A percentile compares a stretch with the other conserved stretches of the same genome.
phyloP scores from a whole-genome alignment of 805 yeast species.

The Tanozyma kutaoensis region DNA sequence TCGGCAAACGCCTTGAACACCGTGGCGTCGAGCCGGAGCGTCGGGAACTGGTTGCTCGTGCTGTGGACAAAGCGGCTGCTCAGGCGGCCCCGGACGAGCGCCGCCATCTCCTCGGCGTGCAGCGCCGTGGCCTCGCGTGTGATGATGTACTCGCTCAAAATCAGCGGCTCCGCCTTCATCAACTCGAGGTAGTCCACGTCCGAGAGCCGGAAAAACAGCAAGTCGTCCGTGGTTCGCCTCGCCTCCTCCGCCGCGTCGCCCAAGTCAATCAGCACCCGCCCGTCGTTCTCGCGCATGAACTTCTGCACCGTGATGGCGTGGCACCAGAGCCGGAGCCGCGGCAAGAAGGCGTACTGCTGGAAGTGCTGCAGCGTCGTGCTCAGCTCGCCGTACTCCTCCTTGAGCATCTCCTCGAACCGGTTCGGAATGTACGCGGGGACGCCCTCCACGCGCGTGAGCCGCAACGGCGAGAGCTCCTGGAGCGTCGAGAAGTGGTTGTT shows the following conservation, averaged over 20 bases:
- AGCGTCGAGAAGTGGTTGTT: conserved; percentile 7
- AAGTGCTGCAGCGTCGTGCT: conserved; percentile 1
- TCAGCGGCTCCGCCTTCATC: conserved; percentile 9
- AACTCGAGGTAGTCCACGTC: conserved; percentile 9
- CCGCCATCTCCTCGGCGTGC: conserved; percentile 10
- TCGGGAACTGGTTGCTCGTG: too few species aligned
- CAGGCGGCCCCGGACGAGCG: not conserved
- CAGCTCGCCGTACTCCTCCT: conserved; percentile 1
- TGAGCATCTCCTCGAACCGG: conserved; percentile 3
- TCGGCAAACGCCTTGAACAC: too few species aligned
- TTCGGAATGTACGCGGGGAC: conserved; percentile 7
- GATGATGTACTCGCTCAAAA: conserved; percentile 13
- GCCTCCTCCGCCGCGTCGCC: not conserved
- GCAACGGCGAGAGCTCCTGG: conserved; percentile 8
- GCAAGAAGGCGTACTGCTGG: not conserved
- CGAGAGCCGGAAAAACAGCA: conserved; percentile 9
- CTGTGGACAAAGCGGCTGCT: too few species aligned
- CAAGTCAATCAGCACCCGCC: conserved; percentile 1
- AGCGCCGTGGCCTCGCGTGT: conserved; percentile 12
- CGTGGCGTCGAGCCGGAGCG: too few species aligned
- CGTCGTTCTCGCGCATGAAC: conserved; percentile 4
- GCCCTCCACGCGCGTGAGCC: conserved; percentile 7
- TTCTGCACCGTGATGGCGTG: not conserved
- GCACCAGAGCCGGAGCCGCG: conserved; percentile 1
- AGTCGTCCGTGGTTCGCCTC: too few species aligned